Base-by-base conservation (phyloP, 768 basidiomycete species). In the Tulasnella sp. region DNA sequence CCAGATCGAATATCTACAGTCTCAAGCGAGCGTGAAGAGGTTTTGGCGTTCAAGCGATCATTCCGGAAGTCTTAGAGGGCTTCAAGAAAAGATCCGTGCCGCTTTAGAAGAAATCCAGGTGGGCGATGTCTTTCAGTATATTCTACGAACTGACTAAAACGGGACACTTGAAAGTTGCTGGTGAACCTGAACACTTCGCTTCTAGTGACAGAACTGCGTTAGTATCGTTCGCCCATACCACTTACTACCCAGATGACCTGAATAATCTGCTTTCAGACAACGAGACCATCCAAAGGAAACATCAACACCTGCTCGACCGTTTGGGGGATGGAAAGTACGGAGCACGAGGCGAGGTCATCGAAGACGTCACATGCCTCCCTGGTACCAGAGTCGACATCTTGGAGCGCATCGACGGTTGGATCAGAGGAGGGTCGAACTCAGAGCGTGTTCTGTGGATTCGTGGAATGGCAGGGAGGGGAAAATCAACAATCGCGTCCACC, bases 401-500 rank as follows among this genome's bases (percentile, higher is more conserved):
- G 64, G 64, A 69, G 64, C 34, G 64, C 28, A 69, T 69, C 11
- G 64, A 69, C 64, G 3, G 12, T 69, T 69, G 64, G 64, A 37
- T 69, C 28, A 69, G 64, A 28, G 64, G 18, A 11, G 31, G 6
- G 6, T 3, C 28, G 31, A 28, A 37, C 1, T 69, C 64, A 14
- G 34, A 69, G 64, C 64, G 64, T 18, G 64, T 69, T 37, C 64
- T 69, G 31, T 69, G 64, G 64, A 69, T 69, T 37, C 28, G 64
- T 14, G 64, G 64, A 16, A 69, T 37, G 34, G 64, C 64, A 5
- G 64, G 64, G 5, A 28, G 64, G 14, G 64, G 64, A 31, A 69
- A 69, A 37, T 69, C 64, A 8, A 37, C 64, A 28, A 69, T 69
- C 28, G 28, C 34, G 31, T 69, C 64, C 31, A 69, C 64, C 3